phyloP scores from a whole-genome alignment of 495 filamentous ascomycete genomes.

The Xanthoparmelia taractica region DNA sequence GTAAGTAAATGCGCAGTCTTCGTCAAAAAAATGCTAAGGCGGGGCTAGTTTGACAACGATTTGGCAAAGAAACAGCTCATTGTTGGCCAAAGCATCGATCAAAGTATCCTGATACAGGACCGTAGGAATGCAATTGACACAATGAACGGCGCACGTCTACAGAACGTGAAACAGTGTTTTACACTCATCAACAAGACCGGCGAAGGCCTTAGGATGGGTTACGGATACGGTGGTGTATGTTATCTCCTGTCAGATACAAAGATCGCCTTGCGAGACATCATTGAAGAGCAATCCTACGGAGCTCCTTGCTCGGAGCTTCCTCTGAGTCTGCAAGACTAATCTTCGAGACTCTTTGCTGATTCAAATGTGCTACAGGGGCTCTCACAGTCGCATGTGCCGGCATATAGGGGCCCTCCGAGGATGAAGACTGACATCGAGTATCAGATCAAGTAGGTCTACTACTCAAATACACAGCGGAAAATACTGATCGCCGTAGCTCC shows the following conservation, averaged over 20 bases:
- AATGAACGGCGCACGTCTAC: constrained; percentile 56
- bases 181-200: constrained; percentile 49
- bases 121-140: constrained; percentile 56
- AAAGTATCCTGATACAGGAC: constrained; percentile 67
- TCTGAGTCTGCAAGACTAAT: not conserved
- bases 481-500: constrained; percentile 28
- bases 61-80: constrained; percentile 72
- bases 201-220: constrained; percentile 57
- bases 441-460: constrained; percentile 48
- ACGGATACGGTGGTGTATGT: constrained; percentile 38
- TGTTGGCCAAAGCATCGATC: constrained; percentile 75
- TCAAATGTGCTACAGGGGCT: constrained; percentile 28
- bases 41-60: constrained; percentile 62
- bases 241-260: not conserved
- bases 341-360: not conserved
- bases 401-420: constrained; percentile 46
- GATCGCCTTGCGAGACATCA: not conserved
- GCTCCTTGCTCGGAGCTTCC: not conserved
- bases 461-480: not conserved
- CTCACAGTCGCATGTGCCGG: constrained; percentile 47
- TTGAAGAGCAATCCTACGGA: not conserved
- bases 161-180: constrained; percentile 67
- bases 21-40: constrained; percentile 15
- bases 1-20: constrained; percentile 30
- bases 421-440: constrained; percentile 74